Evolutionary conservation across 495 filamentous ascomycete species (phyloP).

Genomic region (Talaromyces stipitatus): DNA sequence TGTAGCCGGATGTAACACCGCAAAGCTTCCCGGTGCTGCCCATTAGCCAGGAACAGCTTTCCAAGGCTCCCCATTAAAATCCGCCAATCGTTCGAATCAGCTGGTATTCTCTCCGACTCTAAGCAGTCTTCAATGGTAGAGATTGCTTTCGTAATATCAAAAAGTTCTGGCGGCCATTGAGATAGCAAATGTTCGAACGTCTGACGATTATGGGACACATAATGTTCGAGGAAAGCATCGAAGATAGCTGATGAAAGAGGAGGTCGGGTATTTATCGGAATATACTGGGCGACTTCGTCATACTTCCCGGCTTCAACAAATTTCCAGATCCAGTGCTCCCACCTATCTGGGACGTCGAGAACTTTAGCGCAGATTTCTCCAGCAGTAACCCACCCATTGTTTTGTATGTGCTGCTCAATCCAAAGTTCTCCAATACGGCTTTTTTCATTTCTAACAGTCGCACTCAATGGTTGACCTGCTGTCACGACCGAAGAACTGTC

Average conservation of each 20-base stretch:
- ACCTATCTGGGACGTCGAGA: constrained; percentile 64
- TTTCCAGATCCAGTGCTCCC: constrained; percentile 91
- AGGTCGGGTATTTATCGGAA: constrained; percentile 70
- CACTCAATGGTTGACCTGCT: constrained; percentile 32
- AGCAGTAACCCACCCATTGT: constrained; percentile 66
- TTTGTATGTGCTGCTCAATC: constrained; percentile 73
- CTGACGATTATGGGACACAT: constrained; percentile 61
- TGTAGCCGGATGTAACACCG: constrained; percentile 83
- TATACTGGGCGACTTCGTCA: constrained; percentile 79
- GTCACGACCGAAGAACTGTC: constrained; percentile 57
- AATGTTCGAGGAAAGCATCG: constrained; percentile 78
- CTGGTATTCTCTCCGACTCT: constrained; percentile 54
- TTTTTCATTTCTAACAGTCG: constrained; percentile 81
- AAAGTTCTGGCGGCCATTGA: constrained; percentile 77
- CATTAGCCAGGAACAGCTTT: constrained; percentile 71
- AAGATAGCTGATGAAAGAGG: constrained; percentile 78
- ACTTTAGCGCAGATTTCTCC: constrained; percentile 75
- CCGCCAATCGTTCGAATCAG: constrained; percentile 75
- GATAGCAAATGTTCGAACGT: constrained; percentile 74
- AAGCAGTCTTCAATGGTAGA: constrained; percentile 68
- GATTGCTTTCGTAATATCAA: constrained; percentile 62
- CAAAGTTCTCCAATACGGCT: constrained; percentile 85
- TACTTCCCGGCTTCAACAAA: constrained; percentile 80
- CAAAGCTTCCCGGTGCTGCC: constrained; percentile 73
- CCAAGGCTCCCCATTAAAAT: constrained; percentile 77